Conservation (phyloP, 2,329 filamentous ascomycete genomes). For the Botrytis aclada region DNA sequence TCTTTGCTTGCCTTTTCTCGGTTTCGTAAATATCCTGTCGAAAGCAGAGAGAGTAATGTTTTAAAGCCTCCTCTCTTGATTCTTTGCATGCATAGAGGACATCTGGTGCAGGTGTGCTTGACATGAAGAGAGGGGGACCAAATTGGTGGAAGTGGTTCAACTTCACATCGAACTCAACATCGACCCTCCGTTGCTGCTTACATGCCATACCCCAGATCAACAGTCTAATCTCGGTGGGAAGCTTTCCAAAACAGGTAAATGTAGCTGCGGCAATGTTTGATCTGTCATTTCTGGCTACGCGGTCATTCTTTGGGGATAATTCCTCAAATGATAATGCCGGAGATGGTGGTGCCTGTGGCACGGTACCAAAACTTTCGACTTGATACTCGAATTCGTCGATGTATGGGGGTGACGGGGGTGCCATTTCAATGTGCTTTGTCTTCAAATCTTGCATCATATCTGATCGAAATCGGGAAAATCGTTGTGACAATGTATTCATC, state of each 20-base stretch:
- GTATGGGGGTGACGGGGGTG: not conserved
- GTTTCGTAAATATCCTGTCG: not conserved
- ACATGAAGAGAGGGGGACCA: not conserved
- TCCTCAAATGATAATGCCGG: constrained; percentile 15
- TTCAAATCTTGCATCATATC: not conserved
- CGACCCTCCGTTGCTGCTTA: constrained; percentile 7
- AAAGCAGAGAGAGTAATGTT: constrained; percentile 11
- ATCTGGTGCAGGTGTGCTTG: constrained; percentile 1
- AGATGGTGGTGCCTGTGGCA: not conserved
- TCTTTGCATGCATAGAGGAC: constrained; percentile 7
- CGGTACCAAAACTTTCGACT: not conserved
- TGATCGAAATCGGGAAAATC: too few relatives aligned
- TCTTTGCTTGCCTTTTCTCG: not conserved
- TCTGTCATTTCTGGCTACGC: not conserved
- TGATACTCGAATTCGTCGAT: constrained; percentile 18
- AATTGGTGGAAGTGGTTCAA: not conserved
- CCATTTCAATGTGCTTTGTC: not conserved
- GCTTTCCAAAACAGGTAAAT: constrained; percentile 4
- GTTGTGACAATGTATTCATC: not conserved
- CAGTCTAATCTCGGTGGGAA: constrained; percentile 10
- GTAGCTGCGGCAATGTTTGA: not conserved
- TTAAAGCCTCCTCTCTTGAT: constrained; percentile 7
- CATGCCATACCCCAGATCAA: constrained; percentile 12
- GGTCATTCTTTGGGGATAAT: not conserved
- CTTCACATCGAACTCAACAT: not conserved